Evolutionary conservation across 2,329 filamentous ascomycete species (phyloP), one percentile per base, ranked within the genome.

Genomic region (Stromatinia cepivora): DNA sequence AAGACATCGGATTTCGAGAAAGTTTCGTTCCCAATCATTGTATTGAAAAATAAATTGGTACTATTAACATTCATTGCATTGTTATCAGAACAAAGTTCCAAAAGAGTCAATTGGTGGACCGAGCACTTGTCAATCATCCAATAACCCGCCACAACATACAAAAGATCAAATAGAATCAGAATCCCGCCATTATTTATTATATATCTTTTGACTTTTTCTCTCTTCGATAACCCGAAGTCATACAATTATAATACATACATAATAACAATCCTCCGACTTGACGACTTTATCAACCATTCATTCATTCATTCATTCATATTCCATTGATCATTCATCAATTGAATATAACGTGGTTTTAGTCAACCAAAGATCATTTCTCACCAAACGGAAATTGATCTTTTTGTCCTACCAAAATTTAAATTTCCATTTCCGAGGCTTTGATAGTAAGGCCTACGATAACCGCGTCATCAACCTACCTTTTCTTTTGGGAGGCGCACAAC

Each of bases 391-490:
- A 34, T 36, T 20, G 42, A 31, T 15, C 20, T 48, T 34, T 54
- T 62, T 13, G 20, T 62, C 31, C 58, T 7, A 48, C 13, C 6
- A 62, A 6, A 15, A 31, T 22, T 46, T 62, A 6, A 15, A 31
- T 22, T 46, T 62, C 25, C 28, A 42, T 42, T 6, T n/a, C 42
- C 42, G 28, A 62, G 20, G 28, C 42, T 36, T n/a, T 48, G 9
- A n/a, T 62, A 22, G 65, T 61, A 73, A 74, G 72, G 72, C 74
- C 73, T 74, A 73, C 70, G 71, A 70, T 70, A 75, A 66, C 72
- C 73, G 72, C 22, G 72, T 72, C 72, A 58, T 71, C 58, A 72
- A 63, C 68, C 69, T 72, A n/a, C 31, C 15, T 15, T 36, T 22
- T 57, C 9, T 10, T 61, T 25, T n/a, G 52, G 69, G 63, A 66